Evolutionary conservation across 192 early-diverging fungal genomes (phyloP).

Genomic region (Podila clonocystis): DNA sequence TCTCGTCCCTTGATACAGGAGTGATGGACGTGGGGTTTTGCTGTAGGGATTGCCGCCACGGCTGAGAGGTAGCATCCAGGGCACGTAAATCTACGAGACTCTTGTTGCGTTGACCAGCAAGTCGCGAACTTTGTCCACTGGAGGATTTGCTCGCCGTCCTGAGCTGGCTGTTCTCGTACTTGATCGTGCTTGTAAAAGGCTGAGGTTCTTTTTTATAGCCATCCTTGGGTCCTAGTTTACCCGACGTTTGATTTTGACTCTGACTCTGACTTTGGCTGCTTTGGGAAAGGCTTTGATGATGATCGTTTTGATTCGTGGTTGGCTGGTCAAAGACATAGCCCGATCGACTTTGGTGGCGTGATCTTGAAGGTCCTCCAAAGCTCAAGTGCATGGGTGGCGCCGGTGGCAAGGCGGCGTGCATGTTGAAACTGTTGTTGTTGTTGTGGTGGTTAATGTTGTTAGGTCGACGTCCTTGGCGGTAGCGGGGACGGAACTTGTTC

Average conservation of each 20-base stretch:
- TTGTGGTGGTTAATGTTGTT: neutral
- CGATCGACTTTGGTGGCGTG: constrained; percentile 39
- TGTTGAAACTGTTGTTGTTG: neutral
- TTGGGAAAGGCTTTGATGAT: neutral
- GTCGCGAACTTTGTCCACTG: neutral
- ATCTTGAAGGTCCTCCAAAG: constrained; percentile 21
- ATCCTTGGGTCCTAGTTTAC: constrained; percentile 1
- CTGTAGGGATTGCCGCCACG: constrained; percentile 29
- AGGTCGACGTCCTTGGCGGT: constrained; percentile 28
- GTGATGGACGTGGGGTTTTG: neutral
- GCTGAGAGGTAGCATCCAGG: constrained; percentile 22
- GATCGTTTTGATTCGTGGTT: no score
- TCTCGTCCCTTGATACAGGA: no score
- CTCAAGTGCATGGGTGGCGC: constrained; percentile 18
- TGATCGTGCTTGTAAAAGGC: neutral
- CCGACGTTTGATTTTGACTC: neutral
- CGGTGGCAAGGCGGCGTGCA: constrained; percentile 16
- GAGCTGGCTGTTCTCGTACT: constrained; percentile 45
- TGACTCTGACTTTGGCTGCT: neutral
- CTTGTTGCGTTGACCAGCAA: constrained; percentile 44
- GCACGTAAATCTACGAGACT: constrained; percentile 37
- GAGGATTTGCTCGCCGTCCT: constrained; percentile 4
- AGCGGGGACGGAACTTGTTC: constrained; percentile 47
- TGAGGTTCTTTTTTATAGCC: neutral
- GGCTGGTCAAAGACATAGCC: constrained; percentile 27